A percentile compares a stretch with the other conserved stretches of the same genome.
Conservation (phyloP, 1,284 basidiomycete species). For the Athelia psychrophila region DNA sequence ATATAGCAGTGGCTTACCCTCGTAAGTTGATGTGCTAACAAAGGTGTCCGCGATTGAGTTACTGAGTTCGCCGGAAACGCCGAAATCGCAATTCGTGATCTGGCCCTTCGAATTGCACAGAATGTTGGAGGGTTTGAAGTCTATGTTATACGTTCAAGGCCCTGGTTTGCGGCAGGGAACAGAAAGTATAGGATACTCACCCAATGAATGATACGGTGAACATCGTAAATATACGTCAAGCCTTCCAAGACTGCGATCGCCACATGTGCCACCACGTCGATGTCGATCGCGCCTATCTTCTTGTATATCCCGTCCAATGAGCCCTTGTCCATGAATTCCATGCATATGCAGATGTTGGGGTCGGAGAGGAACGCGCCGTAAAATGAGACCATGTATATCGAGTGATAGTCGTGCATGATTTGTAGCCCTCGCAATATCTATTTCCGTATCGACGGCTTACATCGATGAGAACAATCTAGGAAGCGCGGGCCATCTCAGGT, state of each 20-base stretch:
- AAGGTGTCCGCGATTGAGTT: slow-evolving; percentile 99
- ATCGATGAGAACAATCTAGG: slow-evolving; percentile 96
- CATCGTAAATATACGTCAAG: slow-evolving; percentile 97
- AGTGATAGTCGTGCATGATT: slow-evolving; percentile 97
- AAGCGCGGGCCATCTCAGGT: too few relatives aligned
- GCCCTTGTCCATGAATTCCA: slow-evolving; percentile 96
- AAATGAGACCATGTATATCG: slow-evolving; percentile 92
- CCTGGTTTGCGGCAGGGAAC: not conserved
- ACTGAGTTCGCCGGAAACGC: slow-evolving; percentile 97
- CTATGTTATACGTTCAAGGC: slow-evolving; percentile 43
- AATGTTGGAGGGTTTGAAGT: slow-evolving; percentile 99
- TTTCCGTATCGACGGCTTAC: slow-evolving; percentile 96
- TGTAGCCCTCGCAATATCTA: slow-evolving; percentile 97
- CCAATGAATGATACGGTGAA: slow-evolving; percentile 98
- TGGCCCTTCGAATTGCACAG: slow-evolving; percentile 85
- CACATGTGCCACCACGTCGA: slow-evolving; percentile 88
- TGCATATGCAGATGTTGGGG: slow-evolving; percentile 98
- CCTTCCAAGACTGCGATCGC: slow-evolving; percentile 93
- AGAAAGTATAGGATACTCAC: slow-evolving; percentile 50
- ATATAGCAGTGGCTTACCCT: slow-evolving; percentile 67
- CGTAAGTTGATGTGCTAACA: slow-evolving; percentile 99
- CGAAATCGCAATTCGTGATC: slow-evolving; percentile 94
- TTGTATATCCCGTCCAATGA: slow-evolving; percentile 94
- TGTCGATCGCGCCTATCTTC: slow-evolving; percentile 86
- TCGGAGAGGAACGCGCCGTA: slow-evolving; percentile 96